phyloP scores from a whole-genome alignment of 768 basidiomycete species.

The Boletus patriciae region DNA sequence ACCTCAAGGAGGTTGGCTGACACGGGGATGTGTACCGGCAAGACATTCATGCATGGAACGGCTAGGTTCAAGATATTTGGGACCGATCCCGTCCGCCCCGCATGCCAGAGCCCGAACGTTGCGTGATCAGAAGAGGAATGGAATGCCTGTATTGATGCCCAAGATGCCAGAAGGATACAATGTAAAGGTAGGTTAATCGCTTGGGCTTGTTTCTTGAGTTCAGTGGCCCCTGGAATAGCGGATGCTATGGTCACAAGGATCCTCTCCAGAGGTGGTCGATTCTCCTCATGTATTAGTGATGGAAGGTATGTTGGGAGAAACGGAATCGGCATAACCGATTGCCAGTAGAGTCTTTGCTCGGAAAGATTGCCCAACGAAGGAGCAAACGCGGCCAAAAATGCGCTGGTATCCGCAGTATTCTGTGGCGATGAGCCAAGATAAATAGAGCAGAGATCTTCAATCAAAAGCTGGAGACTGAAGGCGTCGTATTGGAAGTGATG shows the following conservation, averaged over 20 bases:
- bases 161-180: conserved; percentile 44
- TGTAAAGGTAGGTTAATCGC: conserved; percentile 36
- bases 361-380: conserved; percentile 19
- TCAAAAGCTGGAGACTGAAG: conserved; percentile 43
- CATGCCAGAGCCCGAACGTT: conserved; percentile 50
- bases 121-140: conserved; percentile 29
- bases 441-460: conserved; percentile 40
- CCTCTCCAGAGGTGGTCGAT: background rate
- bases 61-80: conserved; percentile 40
- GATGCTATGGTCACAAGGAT: conserved; percentile 35
- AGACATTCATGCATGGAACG: conserved; percentile 45
- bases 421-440: conserved; percentile 31
- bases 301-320: conserved; percentile 33
- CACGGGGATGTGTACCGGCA: conserved; percentile 38
- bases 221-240: conserved; percentile 43
- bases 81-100: conserved; percentile 40
- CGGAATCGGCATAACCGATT: conserved; percentile 30
- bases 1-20: conserved; percentile 25
- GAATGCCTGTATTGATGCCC: conserved; percentile 41
- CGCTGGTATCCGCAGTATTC: conserved; percentile 24
- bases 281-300: background rate
- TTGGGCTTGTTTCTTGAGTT: conserved; percentile 47
- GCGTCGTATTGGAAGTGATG: conserved; percentile 55
- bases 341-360: conserved; percentile 39
- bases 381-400: conserved; percentile 31